Conservation (phyloP, 192 early-diverging fungal genomes). For the Backusella circina region DNA sequence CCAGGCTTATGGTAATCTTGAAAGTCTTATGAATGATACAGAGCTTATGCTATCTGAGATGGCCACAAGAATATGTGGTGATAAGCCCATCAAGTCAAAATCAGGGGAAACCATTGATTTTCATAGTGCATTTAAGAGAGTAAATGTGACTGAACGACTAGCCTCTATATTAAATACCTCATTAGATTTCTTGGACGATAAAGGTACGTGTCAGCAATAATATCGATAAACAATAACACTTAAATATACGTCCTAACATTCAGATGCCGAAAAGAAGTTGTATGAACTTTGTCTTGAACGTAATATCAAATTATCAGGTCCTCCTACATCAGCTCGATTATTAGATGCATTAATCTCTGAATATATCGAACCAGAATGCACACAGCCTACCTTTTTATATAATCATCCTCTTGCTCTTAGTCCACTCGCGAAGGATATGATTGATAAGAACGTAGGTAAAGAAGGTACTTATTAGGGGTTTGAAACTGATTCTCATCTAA, state of each 20-base stretch:
- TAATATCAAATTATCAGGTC: slow-evolving; percentile 37
- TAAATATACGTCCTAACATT: background rate
- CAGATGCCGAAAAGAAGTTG: slow-evolving; percentile 32
- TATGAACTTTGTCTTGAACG: slow-evolving; percentile 29
- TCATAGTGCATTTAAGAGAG: slow-evolving; percentile 49
- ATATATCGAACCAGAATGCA: slow-evolving; percentile 73
- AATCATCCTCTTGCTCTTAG: slow-evolving; percentile 80
- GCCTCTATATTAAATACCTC: slow-evolving; percentile 33
- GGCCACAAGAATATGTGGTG: slow-evolving; percentile 32
- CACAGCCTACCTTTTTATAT: slow-evolving; percentile 77
- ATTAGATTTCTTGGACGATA: slow-evolving; percentile 40
- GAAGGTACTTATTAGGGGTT: background rate
- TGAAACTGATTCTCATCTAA: background rate
- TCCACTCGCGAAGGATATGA: slow-evolving; percentile 67
- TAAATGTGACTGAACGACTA: slow-evolving; percentile 54
- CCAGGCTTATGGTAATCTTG: slow-evolving; percentile 71
- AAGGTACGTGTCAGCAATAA: slow-evolving; percentile 7
- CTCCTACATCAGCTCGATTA: slow-evolving; percentile 63
- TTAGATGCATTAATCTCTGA: slow-evolving; percentile 70
- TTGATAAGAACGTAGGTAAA: slow-evolving; percentile 10
- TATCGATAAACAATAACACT: background rate
- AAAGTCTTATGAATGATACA: slow-evolving; percentile 63
- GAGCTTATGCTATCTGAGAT: slow-evolving; percentile 61
- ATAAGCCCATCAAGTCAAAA: slow-evolving; percentile 4
- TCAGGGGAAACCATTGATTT: slow-evolving; percentile 41